Percentiles rank a stretch among this genome's conserved stretches.
Conservation (phyloP, 805 yeast genomes). For the Geotrichum ghanense region DNA sequence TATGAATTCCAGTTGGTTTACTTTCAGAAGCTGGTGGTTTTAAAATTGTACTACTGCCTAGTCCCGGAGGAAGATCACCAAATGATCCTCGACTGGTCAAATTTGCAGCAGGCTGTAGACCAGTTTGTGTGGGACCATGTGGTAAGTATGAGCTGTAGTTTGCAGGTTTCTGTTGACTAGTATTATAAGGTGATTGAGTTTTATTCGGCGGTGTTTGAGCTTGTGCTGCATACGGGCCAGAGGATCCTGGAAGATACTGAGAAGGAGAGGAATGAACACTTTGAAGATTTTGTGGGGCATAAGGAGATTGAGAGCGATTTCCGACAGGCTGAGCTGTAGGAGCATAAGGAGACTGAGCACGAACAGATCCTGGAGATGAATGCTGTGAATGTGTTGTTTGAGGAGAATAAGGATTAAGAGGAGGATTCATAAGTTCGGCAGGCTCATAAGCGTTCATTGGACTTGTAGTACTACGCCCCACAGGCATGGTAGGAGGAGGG, state of each 20-base stretch:
- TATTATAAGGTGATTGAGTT: slow-evolving; percentile 4
- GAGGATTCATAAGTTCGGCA: slow-evolving; percentile 6
- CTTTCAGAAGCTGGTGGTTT: not conserved
- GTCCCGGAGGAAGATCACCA: slow-evolving; percentile 4
- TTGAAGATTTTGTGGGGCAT: not conserved
- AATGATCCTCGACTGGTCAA: not conserved
- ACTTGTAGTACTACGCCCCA: not conserved
- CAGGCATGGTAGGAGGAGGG: slow-evolving; percentile 1
- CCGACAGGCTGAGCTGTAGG: slow-evolving; percentile 1
- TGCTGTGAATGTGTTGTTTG: not conserved
- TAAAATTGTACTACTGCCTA: not conserved
- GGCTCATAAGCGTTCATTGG: too few relatives aligned
- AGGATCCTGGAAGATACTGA: slow-evolving; percentile 6
- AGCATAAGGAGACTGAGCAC: slow-evolving; percentile 5
- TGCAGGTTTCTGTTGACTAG: not conserved
- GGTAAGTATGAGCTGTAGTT: not conserved
- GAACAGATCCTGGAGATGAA: not conserved
- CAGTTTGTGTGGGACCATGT: slow-evolving; percentile 1
- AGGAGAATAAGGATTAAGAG: slow-evolving; percentile 11
- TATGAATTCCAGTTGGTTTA: not conserved
- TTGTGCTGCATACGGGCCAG: not conserved
- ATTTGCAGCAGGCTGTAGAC: slow-evolving; percentile 2
- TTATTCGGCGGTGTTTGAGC: not conserved
- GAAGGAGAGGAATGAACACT: slow-evolving; percentile 8
- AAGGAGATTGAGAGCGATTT: slow-evolving; percentile 1